Evolutionary conservation across 1,139 yeast species (phyloP).

Genomic region (Nakaseomyces bracarensis): DNA sequence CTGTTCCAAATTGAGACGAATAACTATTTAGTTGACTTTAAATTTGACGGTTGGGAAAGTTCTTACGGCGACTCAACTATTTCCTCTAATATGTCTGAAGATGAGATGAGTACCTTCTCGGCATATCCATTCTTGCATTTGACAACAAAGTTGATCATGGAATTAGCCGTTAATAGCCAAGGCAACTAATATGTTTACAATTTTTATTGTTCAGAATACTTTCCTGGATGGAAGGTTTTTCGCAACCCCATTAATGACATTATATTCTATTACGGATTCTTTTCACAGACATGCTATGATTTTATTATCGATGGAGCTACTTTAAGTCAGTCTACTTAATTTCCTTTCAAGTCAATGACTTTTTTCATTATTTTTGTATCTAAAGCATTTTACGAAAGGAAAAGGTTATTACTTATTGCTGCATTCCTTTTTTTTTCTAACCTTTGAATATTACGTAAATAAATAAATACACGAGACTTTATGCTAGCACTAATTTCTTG

Average conservation of each 20-base stretch:
- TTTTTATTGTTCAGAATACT: too few species aligned
- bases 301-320: not conserved
- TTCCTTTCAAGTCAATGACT: too few species aligned
- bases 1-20: slow-evolving; percentile 92
- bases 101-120: slow-evolving; percentile 74
- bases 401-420: too few species aligned
- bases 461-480: too few species aligned
- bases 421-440: too few species aligned
- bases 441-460: too few species aligned
- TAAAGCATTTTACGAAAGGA: too few species aligned
- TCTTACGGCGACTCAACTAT: slow-evolving; percentile 31
- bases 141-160: slow-evolving; percentile 91
- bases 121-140: slow-evolving; percentile 93
- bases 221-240: not conserved
- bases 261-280: not conserved
- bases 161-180: slow-evolving; percentile 81
- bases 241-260: not conserved
- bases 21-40: slow-evolving; percentile 91
- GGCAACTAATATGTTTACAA: slow-evolving; percentile 7
- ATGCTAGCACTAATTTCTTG: too few species aligned
- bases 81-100: slow-evolving; percentile 38
- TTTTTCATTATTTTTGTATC: too few species aligned
- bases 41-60: slow-evolving; percentile 93
- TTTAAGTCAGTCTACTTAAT: too few species aligned
- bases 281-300: not conserved